Percentiles rank a stretch among this genome's conserved stretches.
Conservation (phyloP, 305 asterid species). For the Plantago rigida region DNA sequence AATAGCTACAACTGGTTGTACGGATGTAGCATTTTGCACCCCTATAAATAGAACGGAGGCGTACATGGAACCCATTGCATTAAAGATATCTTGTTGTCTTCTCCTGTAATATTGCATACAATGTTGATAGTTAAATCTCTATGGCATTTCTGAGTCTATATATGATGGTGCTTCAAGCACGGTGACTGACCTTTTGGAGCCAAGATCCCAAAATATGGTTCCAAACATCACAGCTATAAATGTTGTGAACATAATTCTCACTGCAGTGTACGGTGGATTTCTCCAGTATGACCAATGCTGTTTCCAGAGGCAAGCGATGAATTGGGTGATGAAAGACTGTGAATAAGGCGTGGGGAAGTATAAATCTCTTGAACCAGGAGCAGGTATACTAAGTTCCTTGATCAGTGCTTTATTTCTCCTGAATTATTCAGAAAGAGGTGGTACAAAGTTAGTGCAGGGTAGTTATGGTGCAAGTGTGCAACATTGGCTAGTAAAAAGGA, state of each 20-base stretch:
- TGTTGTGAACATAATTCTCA: conserved; percentile 55
- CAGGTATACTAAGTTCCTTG: conserved; percentile 43
- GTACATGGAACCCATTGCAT: conserved; percentile 88
- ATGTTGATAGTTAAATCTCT: conserved; percentile 4
- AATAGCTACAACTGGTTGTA: conserved; percentile 71
- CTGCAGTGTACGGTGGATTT: conserved; percentile 75
- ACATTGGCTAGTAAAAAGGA: no score
- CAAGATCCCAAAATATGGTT: conserved; percentile 78
- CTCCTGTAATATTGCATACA: conserved; percentile 34
- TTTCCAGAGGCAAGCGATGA: conserved; percentile 75
- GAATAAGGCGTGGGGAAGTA: conserved; percentile 40
- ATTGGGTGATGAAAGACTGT: conserved; percentile 54
- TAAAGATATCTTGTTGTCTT: conserved; percentile 53
- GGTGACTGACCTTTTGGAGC: conserved; percentile 50
- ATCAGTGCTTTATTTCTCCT: conserved; percentile 36
- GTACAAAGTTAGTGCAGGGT: background rate
- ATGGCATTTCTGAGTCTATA: background rate
- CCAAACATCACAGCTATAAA: conserved; percentile 69
- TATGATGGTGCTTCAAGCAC: background rate
- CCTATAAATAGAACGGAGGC: conserved; percentile 69
- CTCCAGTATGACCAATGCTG: conserved; percentile 80
- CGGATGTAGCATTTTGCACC: conserved; percentile 54
- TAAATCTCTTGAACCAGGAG: conserved; percentile 35
- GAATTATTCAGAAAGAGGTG: conserved; percentile 8
- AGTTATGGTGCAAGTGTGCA: background rate